These are phyloP conservation scores for Leccinum uliginosum DNA, from an alignment of 768 basidiomycete genomes.

Conservation along the genomic window DNA sequence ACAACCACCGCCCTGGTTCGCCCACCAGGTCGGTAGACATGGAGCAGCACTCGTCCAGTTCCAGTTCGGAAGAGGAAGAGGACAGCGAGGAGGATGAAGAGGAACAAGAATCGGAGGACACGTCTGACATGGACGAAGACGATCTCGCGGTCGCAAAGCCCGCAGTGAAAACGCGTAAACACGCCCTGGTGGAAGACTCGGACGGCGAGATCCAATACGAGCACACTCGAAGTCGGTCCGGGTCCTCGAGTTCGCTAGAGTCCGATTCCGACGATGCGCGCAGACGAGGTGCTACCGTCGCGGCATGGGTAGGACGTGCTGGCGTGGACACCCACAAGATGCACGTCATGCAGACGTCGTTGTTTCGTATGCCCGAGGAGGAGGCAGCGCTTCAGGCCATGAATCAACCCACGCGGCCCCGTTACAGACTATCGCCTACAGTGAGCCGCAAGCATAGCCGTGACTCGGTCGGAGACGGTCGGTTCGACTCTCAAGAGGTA, in stretches of 20 bases:
- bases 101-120: slow-evolving; percentile 34
- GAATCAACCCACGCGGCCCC: slow-evolving; percentile 37
- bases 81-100: slow-evolving; percentile 37
- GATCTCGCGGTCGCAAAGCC: slow-evolving; percentile 33
- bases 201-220: slow-evolving; percentile 50
- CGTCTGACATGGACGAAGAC: slow-evolving; percentile 51
- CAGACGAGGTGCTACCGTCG: slow-evolving; percentile 42
- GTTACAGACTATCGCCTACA: slow-evolving; percentile 33
- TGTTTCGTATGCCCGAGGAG: slow-evolving; percentile 77
- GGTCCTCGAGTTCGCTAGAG: slow-evolving; percentile 24
- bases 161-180: slow-evolving; percentile 32
- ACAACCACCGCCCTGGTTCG: slow-evolving; percentile 9
- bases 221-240: slow-evolving; percentile 34
- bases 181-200: slow-evolving; percentile 50
- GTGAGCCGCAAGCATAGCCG: slow-evolving; percentile 69
- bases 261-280: slow-evolving; percentile 17
- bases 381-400: slow-evolving; percentile 58
- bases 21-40: slow-evolving; percentile 26
- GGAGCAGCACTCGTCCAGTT: slow-evolving; percentile 29
- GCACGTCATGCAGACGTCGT: slow-evolving; percentile 89
- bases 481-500: slow-evolving; percentile 61
- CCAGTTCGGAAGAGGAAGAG: slow-evolving; percentile 26
- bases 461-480: slow-evolving; percentile 72
- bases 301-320: slow-evolving; percentile 68
- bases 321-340: slow-evolving; percentile 84